Evolutionary conservation across 192 early-diverging fungal species (phyloP).

Genomic region (Geosiphon pyriformis): DNA sequence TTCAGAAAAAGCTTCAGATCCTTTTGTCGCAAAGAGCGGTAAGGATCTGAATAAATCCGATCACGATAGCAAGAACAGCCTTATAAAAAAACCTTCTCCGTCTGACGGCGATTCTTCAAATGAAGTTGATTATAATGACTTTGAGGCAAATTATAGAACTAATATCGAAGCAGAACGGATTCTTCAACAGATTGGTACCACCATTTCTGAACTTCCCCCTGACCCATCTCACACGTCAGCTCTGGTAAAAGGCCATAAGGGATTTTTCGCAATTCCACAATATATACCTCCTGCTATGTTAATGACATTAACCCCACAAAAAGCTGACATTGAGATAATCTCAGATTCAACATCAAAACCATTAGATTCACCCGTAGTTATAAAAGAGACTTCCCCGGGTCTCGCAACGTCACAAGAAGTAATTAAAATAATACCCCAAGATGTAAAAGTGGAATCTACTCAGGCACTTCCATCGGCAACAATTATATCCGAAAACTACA

Average conservation of each 20-base stretch:
- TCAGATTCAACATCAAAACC: no score
- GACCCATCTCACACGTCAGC: neutral
- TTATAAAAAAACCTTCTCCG: neutral
- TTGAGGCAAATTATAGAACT: neutral
- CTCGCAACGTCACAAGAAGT: no score
- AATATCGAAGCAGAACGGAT: conserved; percentile 4
- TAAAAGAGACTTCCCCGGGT: no score
- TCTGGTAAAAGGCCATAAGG: no score
- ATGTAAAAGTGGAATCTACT: no score
- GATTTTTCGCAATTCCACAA: no score
- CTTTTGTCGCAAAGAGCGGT: neutral
- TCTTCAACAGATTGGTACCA: neutral
- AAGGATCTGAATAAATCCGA: neutral
- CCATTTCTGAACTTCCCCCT: neutral
- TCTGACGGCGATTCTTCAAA: conserved; percentile 7
- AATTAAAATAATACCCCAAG: no score
- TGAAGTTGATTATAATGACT: conserved; percentile 12
- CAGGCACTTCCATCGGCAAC: no score
- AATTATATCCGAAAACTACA: no score
- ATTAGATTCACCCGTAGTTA: no score
- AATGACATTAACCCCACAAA: neutral
- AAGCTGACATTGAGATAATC: neutral
- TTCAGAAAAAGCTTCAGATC: no score
- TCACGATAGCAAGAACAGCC: neutral
- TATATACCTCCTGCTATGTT: neutral